Evolutionary conservation across 163 green algal species (phyloP).

Genomic region (Scenedesmus sp.): DNA sequence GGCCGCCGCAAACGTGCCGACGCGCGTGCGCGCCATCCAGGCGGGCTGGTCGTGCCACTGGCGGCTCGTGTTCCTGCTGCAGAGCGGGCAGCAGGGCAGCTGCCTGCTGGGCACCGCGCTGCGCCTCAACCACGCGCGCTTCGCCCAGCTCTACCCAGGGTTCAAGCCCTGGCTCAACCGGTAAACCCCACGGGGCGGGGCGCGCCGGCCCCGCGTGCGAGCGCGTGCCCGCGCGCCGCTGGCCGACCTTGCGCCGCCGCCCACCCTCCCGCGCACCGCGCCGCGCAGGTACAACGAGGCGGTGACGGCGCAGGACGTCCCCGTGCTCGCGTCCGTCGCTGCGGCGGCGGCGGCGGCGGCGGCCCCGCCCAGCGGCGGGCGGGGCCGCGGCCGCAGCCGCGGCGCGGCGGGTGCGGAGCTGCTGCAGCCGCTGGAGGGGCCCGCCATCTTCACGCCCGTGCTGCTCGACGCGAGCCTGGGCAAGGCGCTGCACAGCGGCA

Average conservation of each 20-base stretch:
- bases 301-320: neutral
- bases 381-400: neutral
- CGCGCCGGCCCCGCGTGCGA: neutral
- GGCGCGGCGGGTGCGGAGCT: neutral
- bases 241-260: neutral
- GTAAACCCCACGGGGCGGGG: no score
- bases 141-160: slow-evolving; percentile 2
- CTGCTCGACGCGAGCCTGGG: slow-evolving; percentile 13
- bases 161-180: slow-evolving; percentile 18
- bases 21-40: neutral
- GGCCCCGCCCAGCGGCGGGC: no score
- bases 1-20: no score
- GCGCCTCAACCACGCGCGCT: neutral
- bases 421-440: neutral
- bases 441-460: neutral
- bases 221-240: neutral
- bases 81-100: slow-evolving; percentile 15
- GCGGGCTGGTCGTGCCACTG: slow-evolving; percentile 10
- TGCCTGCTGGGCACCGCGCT: neutral
- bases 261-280: no score
- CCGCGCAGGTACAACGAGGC: slow-evolving; percentile 30
- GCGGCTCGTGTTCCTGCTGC: slow-evolving; percentile 38
- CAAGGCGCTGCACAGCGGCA: slow-evolving; percentile 1
- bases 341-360: no score
- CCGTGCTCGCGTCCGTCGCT: no score